Evolutionary conservation across 2,329 filamentous ascomycete species (phyloP).

Genomic region (Chrysoporthe cubensis): DNA sequence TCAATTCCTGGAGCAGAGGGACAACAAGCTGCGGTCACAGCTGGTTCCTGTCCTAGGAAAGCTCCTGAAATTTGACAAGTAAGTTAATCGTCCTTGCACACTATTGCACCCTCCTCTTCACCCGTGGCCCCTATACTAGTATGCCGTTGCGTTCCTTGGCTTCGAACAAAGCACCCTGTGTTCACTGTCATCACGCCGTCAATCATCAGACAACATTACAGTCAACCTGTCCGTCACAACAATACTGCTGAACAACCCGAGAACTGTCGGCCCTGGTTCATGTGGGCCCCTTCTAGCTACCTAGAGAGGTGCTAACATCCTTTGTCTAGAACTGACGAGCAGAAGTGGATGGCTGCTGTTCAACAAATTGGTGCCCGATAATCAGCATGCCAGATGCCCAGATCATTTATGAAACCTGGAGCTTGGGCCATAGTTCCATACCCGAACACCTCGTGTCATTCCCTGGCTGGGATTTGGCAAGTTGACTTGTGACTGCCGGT

Average conservation of each 20-base stretch:
- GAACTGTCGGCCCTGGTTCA: too few relatives aligned
- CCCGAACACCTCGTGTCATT: not conserved
- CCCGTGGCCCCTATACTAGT: not conserved
- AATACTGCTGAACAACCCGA: too few relatives aligned
- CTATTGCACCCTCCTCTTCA: not conserved
- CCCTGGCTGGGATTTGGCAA: too few relatives aligned
- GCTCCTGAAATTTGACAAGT: constrained; percentile 78
- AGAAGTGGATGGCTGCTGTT: constrained; percentile 84
- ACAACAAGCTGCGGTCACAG: constrained; percentile 75
- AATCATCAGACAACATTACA: too few relatives aligned
- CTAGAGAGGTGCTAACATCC: constrained; percentile 28
- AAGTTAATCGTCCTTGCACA: constrained; percentile 41
- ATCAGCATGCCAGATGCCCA: not conserved
- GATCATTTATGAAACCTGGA: not conserved
- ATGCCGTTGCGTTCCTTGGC: not conserved
- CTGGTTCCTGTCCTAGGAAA: constrained; percentile 78
- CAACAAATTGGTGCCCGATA: constrained; percentile 48
- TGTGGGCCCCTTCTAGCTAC: not conserved
- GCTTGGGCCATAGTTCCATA: not conserved
- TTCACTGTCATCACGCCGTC: too few relatives aligned
- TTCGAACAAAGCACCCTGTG: too few relatives aligned
- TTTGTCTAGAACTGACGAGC: constrained; percentile 65
- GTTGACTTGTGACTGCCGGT: too few relatives aligned
- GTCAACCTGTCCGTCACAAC: too few relatives aligned
- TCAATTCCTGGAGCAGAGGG: constrained; percentile 81